These are phyloP conservation scores for Dipteronia dyeriana DNA, from an alignment of 345 rosid species.

Conservation along the genomic window DNA sequence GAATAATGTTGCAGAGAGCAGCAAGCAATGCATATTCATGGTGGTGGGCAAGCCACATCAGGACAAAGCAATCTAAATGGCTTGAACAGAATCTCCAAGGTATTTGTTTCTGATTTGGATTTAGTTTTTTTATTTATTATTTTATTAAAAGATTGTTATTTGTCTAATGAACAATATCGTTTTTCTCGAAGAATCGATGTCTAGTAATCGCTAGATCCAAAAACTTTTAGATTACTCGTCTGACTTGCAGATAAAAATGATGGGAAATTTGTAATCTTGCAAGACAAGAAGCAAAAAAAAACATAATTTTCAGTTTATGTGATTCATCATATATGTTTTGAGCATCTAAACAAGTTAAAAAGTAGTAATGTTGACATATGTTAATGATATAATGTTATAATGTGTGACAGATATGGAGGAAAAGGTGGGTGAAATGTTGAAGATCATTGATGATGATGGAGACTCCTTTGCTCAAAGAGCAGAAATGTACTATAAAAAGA, in stretches of 20 bases:
- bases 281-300: neutral
- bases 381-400: neutral
- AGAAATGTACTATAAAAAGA: slow-evolving; percentile 72
- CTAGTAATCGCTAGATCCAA: neutral
- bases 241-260: too few relatives aligned
- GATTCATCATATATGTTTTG: neutral
- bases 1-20: slow-evolving; percentile 68
- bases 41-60: slow-evolving; percentile 95
- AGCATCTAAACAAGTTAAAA: neutral
- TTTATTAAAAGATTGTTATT: neutral
- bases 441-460: slow-evolving; percentile 69
- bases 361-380: neutral
- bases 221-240: too few relatives aligned
- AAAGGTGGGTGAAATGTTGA: slow-evolving; percentile 51
- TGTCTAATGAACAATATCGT: neutral
- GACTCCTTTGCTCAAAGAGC: slow-evolving; percentile 74
- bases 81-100: slow-evolving; percentile 78
- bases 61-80: slow-evolving; percentile 91
- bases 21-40: slow-evolving; percentile 84
- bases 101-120: slow-evolving; percentile 12
- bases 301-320: neutral
- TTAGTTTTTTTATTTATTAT: too few relatives aligned
- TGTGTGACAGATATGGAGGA: slow-evolving; percentile 67
- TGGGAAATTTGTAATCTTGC: neutral
- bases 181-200: too few relatives aligned